Evolutionary conservation across 2,329 filamentous ascomycete species (phyloP), one percentile per base, ranked within the genome.

Genomic region (Hansfordia pulvinata): DNA sequence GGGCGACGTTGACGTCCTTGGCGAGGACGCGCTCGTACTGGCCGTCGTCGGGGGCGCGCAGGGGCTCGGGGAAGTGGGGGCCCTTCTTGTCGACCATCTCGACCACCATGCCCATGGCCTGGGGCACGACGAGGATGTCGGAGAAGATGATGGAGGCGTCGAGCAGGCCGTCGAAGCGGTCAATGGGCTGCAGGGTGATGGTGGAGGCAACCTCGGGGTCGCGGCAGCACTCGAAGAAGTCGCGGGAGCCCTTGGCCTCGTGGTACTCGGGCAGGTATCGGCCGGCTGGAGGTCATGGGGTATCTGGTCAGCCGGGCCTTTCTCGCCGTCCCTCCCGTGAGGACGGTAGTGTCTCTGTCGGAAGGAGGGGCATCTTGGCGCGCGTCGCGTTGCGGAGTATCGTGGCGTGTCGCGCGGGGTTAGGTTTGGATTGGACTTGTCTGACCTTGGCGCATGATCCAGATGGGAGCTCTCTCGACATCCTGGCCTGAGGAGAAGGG

Each of bases 381-480:
- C n/a, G 6, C 19, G 8, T 19, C 5, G 15, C 25, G 15, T 16
- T 29, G 6, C 20, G 4, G 12, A 20, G 22, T 20, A 6, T 10
- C 11, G 30, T 22, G 29, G 27, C 34, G 24, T 19, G 18, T 29
- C 39, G 41, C 53, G 53, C 63, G n/a, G n/a, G n/a, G n/a, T n/a
- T n/a, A n/a, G n/a, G n/a, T n/a, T n/a, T n/a, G n/a, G n/a, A n/a
- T n/a, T n/a, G n/a, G n/a, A n/a, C n/a, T n/a, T n/a, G n/a, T n/a
- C n/a, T n/a, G n/a, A 88, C 85, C 85, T 74, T 98, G 90, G 56
- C 90, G 81, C 90, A 98, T 98, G 51, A 98, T 85, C 90, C 90
- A 98, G 64, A 92, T 83, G 31, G 90, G 90, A 34, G 90, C 81
- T 37, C 90, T 76, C 56, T 94, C 85, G 39, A 96, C 82, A 51